Base-by-base conservation (phyloP, 306 rosid species). In the Albizia julibrissin region DNA sequence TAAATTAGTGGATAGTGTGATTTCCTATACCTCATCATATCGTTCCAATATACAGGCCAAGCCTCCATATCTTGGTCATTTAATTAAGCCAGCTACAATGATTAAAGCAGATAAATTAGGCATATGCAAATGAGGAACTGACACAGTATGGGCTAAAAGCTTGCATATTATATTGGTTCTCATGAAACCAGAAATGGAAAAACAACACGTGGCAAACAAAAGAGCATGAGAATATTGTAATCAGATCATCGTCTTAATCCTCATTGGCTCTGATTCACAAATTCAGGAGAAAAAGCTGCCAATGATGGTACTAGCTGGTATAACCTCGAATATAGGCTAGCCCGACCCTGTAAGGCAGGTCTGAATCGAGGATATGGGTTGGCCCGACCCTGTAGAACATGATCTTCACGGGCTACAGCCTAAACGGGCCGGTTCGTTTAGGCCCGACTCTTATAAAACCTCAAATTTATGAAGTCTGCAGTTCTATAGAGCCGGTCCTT, bases 151-250 rank as follows among this genome's bases (percentile, higher is more conserved):
- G 50, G 18, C 49, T 58, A 24, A 34, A n/a, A 50, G 6, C 8
- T 58, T 52, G 14, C 50, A 75, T 37, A 47, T 80, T 84, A 75
- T 37, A 47, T 80, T 84, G 81, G 84, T 26, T 34, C 73, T 21
- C 3, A 1, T 18, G 74, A 75, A 80, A 80, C 84, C 50, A 10
- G 77, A 69, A 80, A 80, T 76, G 14, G 34, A 62, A 80, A 39
- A 61, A 27, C 81, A 59, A 75, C 84, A 61, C 87, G 81, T 80
- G 84, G 74, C 76, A 80, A 29, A 84, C 81, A 78, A 26, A 67
- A 56, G n/a, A 67, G 43, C 80, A 83, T 66, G 43, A 42, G 74
- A 44, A 61, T 61, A 34, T 27, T 26, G 34, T 4, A 61, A 19
- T 8, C 6, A 26, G 34, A 11, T 66, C 4, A 13, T 73, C 15